Evolutionary conservation across 805 yeast genomes (phyloP).

Genomic region (Komagataella pseudopastoris): DNA sequence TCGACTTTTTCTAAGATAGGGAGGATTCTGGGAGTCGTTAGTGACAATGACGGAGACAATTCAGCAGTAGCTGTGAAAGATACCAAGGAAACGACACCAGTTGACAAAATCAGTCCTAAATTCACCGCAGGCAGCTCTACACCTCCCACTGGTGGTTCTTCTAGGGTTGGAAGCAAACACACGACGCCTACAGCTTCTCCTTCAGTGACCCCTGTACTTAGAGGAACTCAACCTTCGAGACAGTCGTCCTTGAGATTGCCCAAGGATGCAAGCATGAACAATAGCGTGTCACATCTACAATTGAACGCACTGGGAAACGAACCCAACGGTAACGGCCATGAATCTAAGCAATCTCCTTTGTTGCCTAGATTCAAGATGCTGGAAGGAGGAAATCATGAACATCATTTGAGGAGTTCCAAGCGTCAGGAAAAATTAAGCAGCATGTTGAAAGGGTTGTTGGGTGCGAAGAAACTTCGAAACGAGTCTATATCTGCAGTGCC

Average conservation of each 20-base stretch:
- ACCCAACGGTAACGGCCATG: background rate
- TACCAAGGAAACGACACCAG: background rate
- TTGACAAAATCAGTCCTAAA: background rate
- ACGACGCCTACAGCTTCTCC: slow-evolving; percentile 4
- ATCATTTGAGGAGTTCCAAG: slow-evolving; percentile 60
- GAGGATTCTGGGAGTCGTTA: slow-evolving; percentile 10
- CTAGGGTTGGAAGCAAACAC: slow-evolving; percentile 4
- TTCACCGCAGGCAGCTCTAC: slow-evolving; percentile 2
- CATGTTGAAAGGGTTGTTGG: slow-evolving; percentile 67
- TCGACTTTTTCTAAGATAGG: slow-evolving; percentile 12
- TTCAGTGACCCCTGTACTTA: slow-evolving; percentile 1
- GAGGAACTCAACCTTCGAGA: slow-evolving; percentile 1
- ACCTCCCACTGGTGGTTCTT: slow-evolving; percentile 4
- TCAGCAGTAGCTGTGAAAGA: background rate
- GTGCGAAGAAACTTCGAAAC: slow-evolving; percentile 55
- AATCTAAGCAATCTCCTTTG: slow-evolving; percentile 1
- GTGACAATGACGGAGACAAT: background rate
- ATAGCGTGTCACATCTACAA: background rate
- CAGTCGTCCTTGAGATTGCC: slow-evolving; percentile 1
- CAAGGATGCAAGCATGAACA: background rate
- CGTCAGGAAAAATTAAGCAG: slow-evolving; percentile 65
- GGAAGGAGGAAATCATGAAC: slow-evolving; percentile 72
- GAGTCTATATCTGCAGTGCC: slow-evolving; percentile 69
- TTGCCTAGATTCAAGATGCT: slow-evolving; percentile 36
- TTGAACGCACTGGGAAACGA: slow-evolving; percentile 7